Evolutionary conservation across 1,284 basidiomycete genomes (phyloP).

Genomic region (Sporisorium iseilematis-ciliati): DNA sequence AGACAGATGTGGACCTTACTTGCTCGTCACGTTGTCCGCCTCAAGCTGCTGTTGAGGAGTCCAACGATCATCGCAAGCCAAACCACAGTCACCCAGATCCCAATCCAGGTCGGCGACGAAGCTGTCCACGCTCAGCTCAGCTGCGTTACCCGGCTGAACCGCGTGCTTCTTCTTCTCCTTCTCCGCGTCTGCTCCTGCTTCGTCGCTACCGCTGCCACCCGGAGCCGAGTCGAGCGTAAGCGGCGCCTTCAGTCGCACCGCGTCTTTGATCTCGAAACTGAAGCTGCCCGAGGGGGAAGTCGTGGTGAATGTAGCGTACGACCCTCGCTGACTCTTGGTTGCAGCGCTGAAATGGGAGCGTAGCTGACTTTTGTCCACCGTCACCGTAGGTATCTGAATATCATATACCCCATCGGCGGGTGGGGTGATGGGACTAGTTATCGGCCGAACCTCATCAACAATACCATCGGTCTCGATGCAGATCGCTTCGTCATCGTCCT

Average conservation of each 20-base stretch:
- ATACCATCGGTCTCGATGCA: conserved; percentile 40
- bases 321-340: background rate
- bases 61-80: background rate
- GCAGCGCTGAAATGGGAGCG: conserved; percentile 25
- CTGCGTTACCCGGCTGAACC: no score
- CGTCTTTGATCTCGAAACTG: conserved; percentile 46
- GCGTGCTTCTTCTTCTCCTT: background rate
- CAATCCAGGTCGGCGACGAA: conserved; percentile 34
- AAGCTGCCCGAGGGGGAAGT: conserved; percentile 31
- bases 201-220: background rate
- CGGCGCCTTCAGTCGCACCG: conserved; percentile 11
- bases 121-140: conserved; percentile 1
- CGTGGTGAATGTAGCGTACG: conserved; percentile 5
- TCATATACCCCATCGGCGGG: conserved; percentile 7
- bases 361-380: conserved; percentile 4
- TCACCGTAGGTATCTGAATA: background rate
- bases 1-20: background rate
- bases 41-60: background rate
- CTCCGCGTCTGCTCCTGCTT: background rate
- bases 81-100: conserved; percentile 15
- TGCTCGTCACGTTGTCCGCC: background rate
- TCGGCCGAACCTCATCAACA: background rate
- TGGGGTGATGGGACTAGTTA: background rate
- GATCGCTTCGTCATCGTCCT: conserved; percentile 12
- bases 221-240: conserved; percentile 1